Conservation (phyloP, 1,139 yeast genomes). For the Suhomyces choctaworum region DNA sequence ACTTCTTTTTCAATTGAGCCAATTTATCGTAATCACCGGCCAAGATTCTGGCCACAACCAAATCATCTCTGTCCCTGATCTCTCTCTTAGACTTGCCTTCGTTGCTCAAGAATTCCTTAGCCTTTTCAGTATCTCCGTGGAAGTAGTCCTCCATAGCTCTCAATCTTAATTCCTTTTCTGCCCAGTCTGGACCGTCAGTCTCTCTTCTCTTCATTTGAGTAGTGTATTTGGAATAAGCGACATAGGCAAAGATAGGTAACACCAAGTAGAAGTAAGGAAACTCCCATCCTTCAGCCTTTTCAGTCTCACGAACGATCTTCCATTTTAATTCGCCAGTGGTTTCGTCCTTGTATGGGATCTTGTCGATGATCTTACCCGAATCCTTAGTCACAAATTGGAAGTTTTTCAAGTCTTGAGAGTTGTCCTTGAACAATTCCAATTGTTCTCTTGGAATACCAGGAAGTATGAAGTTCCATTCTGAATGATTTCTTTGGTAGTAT, state of each 20-base stretch:
- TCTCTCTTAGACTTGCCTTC: constrained; percentile 60
- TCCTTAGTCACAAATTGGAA: constrained; percentile 64
- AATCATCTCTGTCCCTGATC: constrained; percentile 69
- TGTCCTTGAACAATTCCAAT: constrained; percentile 58
- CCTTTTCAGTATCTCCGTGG: constrained; percentile 64
- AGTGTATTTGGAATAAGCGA: constrained; percentile 48
- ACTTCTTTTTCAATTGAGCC: constrained; percentile 64
- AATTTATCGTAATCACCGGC: constrained; percentile 84
- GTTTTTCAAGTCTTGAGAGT: constrained; percentile 61
- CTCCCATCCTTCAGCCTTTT: constrained; percentile 86
- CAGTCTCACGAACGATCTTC: constrained; percentile 74
- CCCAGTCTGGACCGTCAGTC: constrained; percentile 67
- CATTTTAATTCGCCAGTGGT: constrained; percentile 77
- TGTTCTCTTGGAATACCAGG: constrained; percentile 56
- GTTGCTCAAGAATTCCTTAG: constrained; percentile 55
- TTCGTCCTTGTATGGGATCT: constrained; percentile 80
- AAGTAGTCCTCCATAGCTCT: constrained; percentile 69
- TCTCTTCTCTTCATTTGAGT: constrained; percentile 47
- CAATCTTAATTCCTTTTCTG: constrained; percentile 76
- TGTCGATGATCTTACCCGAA: constrained; percentile 70
- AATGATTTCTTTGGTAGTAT: constrained; percentile 59
- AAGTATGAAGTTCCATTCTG: constrained; percentile 61
- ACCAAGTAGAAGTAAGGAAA: constrained; percentile 69
- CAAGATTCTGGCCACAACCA: constrained; percentile 78
- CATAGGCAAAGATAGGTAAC: constrained; percentile 56